These are phyloP conservation scores for Cystofilobasidium capitatum DNA, from an alignment of 768 basidiomycete genomes.

Conservation along the genomic window DNA sequence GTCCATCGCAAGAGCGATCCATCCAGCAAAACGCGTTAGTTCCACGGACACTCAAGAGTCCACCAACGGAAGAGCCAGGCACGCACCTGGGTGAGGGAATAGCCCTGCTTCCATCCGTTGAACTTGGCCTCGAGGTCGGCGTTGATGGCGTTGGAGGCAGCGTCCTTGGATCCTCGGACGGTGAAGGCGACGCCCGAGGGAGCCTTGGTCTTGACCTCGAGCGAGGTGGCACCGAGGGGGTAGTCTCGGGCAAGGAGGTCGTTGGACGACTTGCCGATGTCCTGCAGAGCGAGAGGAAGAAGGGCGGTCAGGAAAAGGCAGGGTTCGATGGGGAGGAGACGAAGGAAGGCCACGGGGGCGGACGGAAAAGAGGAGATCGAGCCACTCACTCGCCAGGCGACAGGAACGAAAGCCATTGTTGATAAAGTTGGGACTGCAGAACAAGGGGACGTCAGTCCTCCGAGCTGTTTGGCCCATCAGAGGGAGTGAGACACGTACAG, in stretches of 20 bases:
- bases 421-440: no score
- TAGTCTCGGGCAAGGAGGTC: constrained; percentile 91
- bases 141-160: constrained; percentile 59
- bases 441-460: no score
- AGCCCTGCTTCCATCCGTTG: constrained; percentile 78
- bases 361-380: not conserved
- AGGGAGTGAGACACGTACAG: no score
- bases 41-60: no score
- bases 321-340: not conserved
- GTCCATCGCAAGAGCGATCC: not conserved
- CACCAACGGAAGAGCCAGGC: not conserved
- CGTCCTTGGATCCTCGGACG: constrained; percentile 72
- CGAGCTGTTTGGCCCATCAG: no score
- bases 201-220: constrained; percentile 69
- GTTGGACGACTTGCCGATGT: constrained; percentile 79
- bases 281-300: not conserved
- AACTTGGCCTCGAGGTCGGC: constrained; percentile 97
- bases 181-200: constrained; percentile 79
- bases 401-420: constrained; percentile 10
- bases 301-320: not conserved
- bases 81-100: constrained; percentile 63
- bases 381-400: not conserved
- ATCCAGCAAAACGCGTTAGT: no score
- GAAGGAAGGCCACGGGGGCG: not conserved
- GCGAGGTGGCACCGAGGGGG: constrained; percentile 52